A percentile compares a stretch with the other conserved stretches of the same genome.
Evolutionary conservation across 176 grass and related monocot genomes (phyloP).

Genomic region (Oryza brachyantha): DNA sequence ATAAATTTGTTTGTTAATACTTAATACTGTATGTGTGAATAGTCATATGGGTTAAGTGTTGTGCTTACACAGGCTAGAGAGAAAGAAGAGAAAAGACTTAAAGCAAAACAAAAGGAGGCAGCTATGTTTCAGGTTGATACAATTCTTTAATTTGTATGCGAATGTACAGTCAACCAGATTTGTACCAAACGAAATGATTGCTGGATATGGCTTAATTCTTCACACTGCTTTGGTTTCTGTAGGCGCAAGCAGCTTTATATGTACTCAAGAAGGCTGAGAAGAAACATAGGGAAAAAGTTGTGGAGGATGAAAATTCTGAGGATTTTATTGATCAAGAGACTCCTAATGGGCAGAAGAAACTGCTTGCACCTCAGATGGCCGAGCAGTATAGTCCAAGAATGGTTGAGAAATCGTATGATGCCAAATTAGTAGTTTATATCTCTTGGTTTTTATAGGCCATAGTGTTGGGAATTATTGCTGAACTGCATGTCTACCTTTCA

Average conservation of each 20-base stretch:
- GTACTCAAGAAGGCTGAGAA: slow-evolving; percentile 47
- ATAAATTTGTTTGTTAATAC: no score
- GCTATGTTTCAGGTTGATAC: slow-evolving; percentile 37
- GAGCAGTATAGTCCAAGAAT: slow-evolving; percentile 50
- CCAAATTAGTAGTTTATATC: no score
- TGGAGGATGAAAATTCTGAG: slow-evolving; percentile 52
- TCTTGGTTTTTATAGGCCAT: not conserved
- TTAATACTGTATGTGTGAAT: no score
- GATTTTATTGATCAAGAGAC: slow-evolving; percentile 52
- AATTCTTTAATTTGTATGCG: not conserved
- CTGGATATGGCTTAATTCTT: not conserved
- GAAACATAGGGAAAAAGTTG: slow-evolving; percentile 40
- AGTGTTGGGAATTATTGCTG: not conserved
- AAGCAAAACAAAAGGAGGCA: slow-evolving; percentile 47
- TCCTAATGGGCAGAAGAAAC: slow-evolving; percentile 43
- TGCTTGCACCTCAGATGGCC: slow-evolving; percentile 47
- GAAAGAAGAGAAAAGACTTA: slow-evolving; percentile 52
- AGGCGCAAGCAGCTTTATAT: slow-evolving; percentile 43
- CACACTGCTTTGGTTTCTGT: not conserved
- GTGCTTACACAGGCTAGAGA: slow-evolving; percentile 29
- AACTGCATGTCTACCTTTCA: not conserved
- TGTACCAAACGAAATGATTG: no score
- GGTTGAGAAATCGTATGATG: slow-evolving; percentile 48
- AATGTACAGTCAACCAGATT: not conserved
- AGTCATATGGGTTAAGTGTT: not conserved